Base-by-base conservation (phyloP, 2,329 filamentous ascomycete genomes). In the Fusarium sarcochroum region DNA sequence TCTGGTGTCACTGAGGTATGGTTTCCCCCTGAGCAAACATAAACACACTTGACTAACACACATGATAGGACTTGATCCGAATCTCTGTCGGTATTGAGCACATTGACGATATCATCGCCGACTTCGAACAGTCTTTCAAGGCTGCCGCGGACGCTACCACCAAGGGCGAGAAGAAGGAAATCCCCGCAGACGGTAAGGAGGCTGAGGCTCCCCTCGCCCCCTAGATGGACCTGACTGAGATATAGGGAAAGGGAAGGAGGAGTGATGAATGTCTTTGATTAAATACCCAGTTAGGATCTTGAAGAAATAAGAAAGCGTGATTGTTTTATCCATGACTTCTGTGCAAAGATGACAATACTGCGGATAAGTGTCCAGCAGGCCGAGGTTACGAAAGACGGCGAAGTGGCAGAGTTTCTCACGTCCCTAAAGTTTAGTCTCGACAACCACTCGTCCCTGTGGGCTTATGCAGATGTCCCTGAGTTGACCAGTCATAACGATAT, bases 81-180 rank as follows among this genome's bases (percentile, higher is more conserved):
- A 96, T 98, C 76, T 98, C 94, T 0, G 94, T 98, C 61, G 95
- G 95, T 52, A 97, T 92, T 1, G 95, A 98, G 83, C 94, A 98
- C 79, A 97, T 98, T 77, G 94, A 97, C 82, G 95, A 98, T 76
- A 98, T 98, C 75, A 96, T 97, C 76, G 91, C 90, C 73, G 95
- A 98, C 81, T 98, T 98, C 78, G 91, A 95, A 80, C 94, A 97
- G 84, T 92, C 93, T 0, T 97, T 98, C 81, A 86, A 89, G 76
- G 85, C 87, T 25, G 86, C 87, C 0, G 75, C 79, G 23, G 85
- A 83, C 9, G 80, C 85, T 6, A 81, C 75, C n/a, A 79, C 76
- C 9, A 73, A 76, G 45, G 77, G 73, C 4, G 75, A 68, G 55
- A 47, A 73, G 60, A 65, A 71, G 48, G 61, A 68, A n/a, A 66